phyloP scores from a whole-genome alignment of 352 stramenopile genomes.

The Globisporangium yorkense region DNA sequence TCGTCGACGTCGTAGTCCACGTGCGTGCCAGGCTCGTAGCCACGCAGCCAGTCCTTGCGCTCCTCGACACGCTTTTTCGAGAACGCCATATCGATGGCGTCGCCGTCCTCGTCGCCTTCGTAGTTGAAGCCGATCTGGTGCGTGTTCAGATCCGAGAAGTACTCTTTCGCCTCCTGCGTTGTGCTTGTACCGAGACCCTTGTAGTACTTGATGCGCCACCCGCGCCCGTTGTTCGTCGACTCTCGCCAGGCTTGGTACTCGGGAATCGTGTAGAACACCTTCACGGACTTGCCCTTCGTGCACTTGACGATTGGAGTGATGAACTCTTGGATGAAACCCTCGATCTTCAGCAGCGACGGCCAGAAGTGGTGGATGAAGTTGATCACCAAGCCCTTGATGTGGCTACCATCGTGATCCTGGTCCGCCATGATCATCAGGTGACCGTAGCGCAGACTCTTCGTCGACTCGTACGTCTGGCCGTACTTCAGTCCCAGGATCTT shows the following conservation, averaged over 20 bases:
- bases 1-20: conserved; percentile 91
- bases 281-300: conserved; percentile 72
- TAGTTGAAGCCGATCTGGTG: conserved; percentile 94
- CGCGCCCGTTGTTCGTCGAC: conserved; percentile 82
- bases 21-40: conserved; percentile 81
- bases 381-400: conserved; percentile 99
- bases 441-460: conserved; percentile 91
- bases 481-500: conserved; percentile 97
- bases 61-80: conserved; percentile 95
- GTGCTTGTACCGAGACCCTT: conserved; percentile 99
- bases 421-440: conserved; percentile 99
- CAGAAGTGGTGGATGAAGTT: conserved; percentile 99
- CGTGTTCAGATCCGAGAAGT: conserved; percentile 93
- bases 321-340: conserved; percentile 92
- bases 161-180: conserved; percentile 94
- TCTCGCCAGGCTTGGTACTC: conserved; percentile 95
- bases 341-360: conserved; percentile 92
- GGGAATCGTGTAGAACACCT: conserved; percentile 96
- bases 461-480: conserved; percentile 90
- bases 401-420: conserved; percentile 98
- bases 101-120: conserved; percentile 81
- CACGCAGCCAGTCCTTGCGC: conserved; percentile 94
- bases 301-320: conserved; percentile 98
- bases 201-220: conserved; percentile 99
- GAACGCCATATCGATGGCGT: conserved; percentile 97